phyloP scores from a whole-genome alignment of 129 eudicot genomes.

The sunflower (Helianthus annuus) region HanXRQr2.0-SUNRISE NC_035446.2:127019031-127019530 shows the following conservation, averaged over 20 bases:
- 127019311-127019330: no score
- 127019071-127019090: constrained; percentile 7
- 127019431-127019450: no score
- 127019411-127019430: no score
- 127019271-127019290: no score
- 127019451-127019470: no score
- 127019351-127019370: no score
- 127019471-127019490: constrained; percentile 57
- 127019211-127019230: constrained; percentile 31
- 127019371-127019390: no score
- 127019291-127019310: no score
- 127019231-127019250: constrained; percentile 43
- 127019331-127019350: no score
- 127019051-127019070: constrained; percentile 3
- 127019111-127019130: neutral
- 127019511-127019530: constrained; percentile 82
- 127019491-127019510: constrained; percentile 71
- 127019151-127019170: constrained; percentile 50
- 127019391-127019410: no score
- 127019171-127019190: constrained; percentile 76
- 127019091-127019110: neutral
- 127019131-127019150: constrained; percentile 51
- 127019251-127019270: no score
- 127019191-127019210: constrained; percentile 98
- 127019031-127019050: no score